Evolutionary conservation across 23 red algal genomes (phyloP), one percentile per base, ranked within the genome.

Genomic region (Gracilaria vermiculophylla): DNA sequence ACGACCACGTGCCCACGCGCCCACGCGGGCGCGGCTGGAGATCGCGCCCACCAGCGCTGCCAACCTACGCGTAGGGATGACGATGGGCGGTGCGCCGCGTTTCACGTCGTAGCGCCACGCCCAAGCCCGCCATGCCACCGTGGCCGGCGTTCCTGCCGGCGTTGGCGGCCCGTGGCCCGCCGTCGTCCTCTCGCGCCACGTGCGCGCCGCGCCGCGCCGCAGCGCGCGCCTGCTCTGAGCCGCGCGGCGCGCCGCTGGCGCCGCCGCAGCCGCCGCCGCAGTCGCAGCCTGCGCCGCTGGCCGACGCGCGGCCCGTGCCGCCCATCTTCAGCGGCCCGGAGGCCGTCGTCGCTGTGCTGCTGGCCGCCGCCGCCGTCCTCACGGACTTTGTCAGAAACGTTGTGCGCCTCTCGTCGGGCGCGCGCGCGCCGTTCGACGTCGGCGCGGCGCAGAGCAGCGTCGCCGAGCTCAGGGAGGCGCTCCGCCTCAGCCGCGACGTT

Each of bases 281-380:
- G n/a, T 42, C 64, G 20, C n/a, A 69, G 19, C 64, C 5, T 3
- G 64, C 34, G 34, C 10, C 64, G 34, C 32, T 69, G 0, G 37
- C 14, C 1, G 40, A 36, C 17, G 2, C 0, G 64, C 4, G 17
- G 32, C 20, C n/a, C 21, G 27, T 34, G 17, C 80, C 80, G 23
- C 24, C 80, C 27, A 40, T 85, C 7, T 85, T 85, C 80, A 67
- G 70, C 47, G 62, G 62, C 21, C 80, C 80, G 34, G 80, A 85
- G 48, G 80, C 80, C 20, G 80, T 85, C 31, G 17, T 85, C 15
- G 80, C 25, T 43, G 62, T 85, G 2, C 14, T 85, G 25, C 41
- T 85, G 37, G 80, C 80, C 9, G 80, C 80, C 31, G 80, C 37
- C 17, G 80, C 80, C 8, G 8, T 85, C n/a, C 62, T 85, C 12